These are phyloP conservation scores for Acmispon strigosus DNA, from an alignment of 306 rosid genomes.

Conservation along the genomic window DNA sequence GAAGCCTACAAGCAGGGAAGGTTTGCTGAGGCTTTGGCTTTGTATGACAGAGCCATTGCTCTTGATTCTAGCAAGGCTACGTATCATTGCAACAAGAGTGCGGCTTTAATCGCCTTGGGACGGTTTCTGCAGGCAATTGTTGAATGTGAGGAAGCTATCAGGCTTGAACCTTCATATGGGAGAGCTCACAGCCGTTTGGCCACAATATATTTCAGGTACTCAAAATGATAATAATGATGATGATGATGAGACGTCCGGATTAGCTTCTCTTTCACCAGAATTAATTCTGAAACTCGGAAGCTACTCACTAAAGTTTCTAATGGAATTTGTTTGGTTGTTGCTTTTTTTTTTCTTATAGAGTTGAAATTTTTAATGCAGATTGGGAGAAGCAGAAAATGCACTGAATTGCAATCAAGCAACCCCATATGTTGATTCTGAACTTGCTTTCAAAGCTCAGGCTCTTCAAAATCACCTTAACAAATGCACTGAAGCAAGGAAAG, in stretches of 20 bases:
- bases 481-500: constrained; percentile 55
- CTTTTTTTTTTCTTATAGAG: constrained; percentile 9
- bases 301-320: neutral
- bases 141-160: constrained; percentile 71
- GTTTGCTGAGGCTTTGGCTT: constrained; percentile 61
- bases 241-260: too few relatives aligned
- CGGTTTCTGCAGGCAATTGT: constrained; percentile 51
- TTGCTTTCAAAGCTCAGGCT: constrained; percentile 42
- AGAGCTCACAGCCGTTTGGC: constrained; percentile 91
- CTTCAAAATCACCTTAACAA: constrained; percentile 54
- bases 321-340: neutral
- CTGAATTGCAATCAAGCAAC: constrained; percentile 43
- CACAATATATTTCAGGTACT: constrained; percentile 74
- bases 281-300: too few relatives aligned
- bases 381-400: constrained; percentile 83
- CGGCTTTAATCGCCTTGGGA: constrained; percentile 68
- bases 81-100: constrained; percentile 73
- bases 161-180: constrained; percentile 63
- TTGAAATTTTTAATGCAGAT: constrained; percentile 35
- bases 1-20: constrained; percentile 68
- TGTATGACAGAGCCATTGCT: constrained; percentile 69
- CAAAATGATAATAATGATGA: neutral
- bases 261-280: too few relatives aligned
- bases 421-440: constrained; percentile 24
- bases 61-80: constrained; percentile 66